Evolutionary conservation across 2,329 filamentous ascomycete genomes (phyloP).

Genomic region (Scedosporium boydii): DNA sequence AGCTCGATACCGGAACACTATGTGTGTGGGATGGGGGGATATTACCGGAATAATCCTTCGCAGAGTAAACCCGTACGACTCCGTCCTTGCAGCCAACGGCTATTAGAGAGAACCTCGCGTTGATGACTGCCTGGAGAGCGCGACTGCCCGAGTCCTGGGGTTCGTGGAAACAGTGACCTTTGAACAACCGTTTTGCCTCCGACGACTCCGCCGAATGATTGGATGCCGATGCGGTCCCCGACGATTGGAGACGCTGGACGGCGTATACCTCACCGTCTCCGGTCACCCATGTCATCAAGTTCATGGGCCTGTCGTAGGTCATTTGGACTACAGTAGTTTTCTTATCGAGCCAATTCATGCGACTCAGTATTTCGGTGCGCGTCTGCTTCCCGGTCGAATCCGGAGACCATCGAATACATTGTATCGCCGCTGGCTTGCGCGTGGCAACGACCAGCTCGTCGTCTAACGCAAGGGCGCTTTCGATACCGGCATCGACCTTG

Average conservation of each 20-base stretch:
- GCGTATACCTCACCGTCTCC: constrained; percentile 82
- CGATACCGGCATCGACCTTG: constrained; percentile 92
- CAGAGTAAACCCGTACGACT: constrained; percentile 79
- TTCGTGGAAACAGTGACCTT: constrained; percentile 81
- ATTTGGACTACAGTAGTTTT: constrained; percentile 71
- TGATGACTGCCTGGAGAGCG: constrained; percentile 72
- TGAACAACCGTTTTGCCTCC: constrained; percentile 59
- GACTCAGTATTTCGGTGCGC: constrained; percentile 78
- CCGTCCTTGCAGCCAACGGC: constrained; percentile 77
- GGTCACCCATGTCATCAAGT: constrained; percentile 85
- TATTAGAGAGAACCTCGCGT: constrained; percentile 88
- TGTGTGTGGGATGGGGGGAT: constrained; percentile 80
- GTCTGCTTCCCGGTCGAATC: constrained; percentile 77
- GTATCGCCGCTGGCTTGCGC: constrained; percentile 82
- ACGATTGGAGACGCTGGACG: constrained; percentile 59
- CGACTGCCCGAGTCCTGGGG: constrained; percentile 50
- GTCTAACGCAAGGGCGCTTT: constrained; percentile 77
- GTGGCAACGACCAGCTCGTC: constrained; percentile 91
- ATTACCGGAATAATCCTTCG: constrained; percentile 86
- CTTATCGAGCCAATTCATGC: constrained; percentile 77
- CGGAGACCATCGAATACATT: constrained; percentile 91
- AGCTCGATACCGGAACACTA: constrained; percentile 55
- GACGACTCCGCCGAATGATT: constrained; percentile 18
- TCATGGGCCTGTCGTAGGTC: constrained; percentile 94
- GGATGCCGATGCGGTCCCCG: constrained; percentile 19